Evolutionary conservation across 2,329 filamentous ascomycete species (phyloP).

Genomic region (Ophiostoma triangulosporum): DNA sequence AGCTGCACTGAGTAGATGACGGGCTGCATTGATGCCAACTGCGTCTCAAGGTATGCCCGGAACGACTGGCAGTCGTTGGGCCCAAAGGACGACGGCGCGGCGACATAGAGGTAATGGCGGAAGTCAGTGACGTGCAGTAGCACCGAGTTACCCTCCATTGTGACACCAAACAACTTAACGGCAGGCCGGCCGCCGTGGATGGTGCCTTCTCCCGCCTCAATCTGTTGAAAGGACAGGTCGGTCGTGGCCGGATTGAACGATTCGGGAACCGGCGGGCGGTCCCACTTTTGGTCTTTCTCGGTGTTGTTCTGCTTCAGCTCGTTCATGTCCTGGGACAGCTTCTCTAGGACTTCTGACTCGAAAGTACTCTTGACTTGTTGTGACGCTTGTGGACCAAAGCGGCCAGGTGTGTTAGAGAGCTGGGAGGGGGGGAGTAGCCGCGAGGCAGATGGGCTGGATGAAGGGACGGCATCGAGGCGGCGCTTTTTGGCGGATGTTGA

Average conservation of each 20-base stretch:
- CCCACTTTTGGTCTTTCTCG: constrained; percentile 91
- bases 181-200: constrained; percentile 62
- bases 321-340: constrained; percentile 85
- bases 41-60: constrained; percentile 66
- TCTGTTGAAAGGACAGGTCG: constrained; percentile 81
- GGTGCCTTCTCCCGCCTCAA: constrained; percentile 84
- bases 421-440: constrained; percentile 50
- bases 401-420: constrained; percentile 38
- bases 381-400: constrained; percentile 38
- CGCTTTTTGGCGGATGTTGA: constrained; percentile 60
- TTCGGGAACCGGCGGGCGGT: constrained; percentile 39
- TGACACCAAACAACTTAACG: constrained; percentile 89
- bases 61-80: constrained; percentile 66
- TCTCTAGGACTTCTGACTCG: constrained; percentile 87
- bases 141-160: constrained; percentile 70
- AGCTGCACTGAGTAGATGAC: constrained; percentile 71
- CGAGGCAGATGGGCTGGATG: constrained; percentile 40
- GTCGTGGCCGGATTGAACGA: constrained; percentile 45
- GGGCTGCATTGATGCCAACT: constrained; percentile 54
- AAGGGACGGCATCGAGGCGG: constrained; percentile 51
- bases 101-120: constrained; percentile 88
- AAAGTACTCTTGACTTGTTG: constrained; percentile 83
- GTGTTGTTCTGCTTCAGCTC: constrained; percentile 74
- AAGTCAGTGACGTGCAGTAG: constrained; percentile 93
- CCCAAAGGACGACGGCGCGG: constrained; percentile 71